phyloP scores from a whole-genome alignment of 179 eudicot species.

The Beta lomatogona region DNA sequence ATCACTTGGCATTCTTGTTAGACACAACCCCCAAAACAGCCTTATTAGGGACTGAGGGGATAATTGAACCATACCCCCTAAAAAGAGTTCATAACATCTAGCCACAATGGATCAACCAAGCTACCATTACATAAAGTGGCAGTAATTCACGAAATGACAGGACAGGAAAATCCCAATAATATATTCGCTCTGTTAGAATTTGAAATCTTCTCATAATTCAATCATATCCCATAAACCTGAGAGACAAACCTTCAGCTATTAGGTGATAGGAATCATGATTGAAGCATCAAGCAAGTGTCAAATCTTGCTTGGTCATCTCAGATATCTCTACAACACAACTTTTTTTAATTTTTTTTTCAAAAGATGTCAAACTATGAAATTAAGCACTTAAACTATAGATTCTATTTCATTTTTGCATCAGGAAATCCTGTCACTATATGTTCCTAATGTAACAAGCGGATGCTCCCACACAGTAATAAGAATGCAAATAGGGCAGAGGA shows the following conservation, averaged over 20 bases:
- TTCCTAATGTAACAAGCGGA: not conserved
- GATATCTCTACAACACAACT: not conserved
- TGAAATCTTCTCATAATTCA: not conserved
- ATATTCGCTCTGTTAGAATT: not conserved
- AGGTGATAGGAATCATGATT: not conserved
- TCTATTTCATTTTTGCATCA: not conserved
- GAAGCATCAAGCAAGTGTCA: not conserved
- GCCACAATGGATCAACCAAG: not conserved
- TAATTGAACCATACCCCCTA: not conserved
- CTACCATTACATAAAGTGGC: not conserved
- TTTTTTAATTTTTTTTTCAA: not conserved
- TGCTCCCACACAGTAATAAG: not conserved
- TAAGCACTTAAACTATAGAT: not conserved
- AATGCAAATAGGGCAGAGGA: not conserved
- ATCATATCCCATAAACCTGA: not conserved
- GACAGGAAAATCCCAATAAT: not conserved
- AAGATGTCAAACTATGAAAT: not conserved
- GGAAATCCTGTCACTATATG: not conserved
- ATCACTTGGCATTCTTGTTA: slow-evolving; percentile 26
- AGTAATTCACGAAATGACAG: slow-evolving; percentile 6
- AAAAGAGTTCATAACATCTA: not conserved
- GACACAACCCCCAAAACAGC: slow-evolving; percentile 1
- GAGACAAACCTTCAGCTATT: not conserved
- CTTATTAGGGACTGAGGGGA: not conserved
- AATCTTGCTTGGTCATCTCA: not conserved